Percentiles rank a stretch among this genome's conserved stretches.
These are phyloP conservation scores for Aspergillus piperis DNA, from an alignment of 2,329 filamentous ascomycete species.

Conservation along the genomic window DNA sequence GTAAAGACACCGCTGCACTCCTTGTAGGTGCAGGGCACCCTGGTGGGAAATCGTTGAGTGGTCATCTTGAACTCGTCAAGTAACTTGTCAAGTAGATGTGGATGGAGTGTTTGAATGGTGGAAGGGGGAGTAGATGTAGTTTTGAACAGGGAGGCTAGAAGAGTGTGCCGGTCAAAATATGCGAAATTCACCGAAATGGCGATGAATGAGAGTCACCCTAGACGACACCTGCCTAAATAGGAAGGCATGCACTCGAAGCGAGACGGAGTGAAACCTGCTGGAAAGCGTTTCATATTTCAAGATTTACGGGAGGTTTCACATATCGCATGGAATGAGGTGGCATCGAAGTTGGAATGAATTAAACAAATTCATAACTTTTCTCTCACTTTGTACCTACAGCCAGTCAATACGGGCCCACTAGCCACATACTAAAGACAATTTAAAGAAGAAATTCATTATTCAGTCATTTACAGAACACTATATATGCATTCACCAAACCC, in stretches of 20 bases:
- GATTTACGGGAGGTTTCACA: too few relatives aligned
- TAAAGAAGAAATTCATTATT: neutral
- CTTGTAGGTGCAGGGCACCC: slow-evolving; percentile 48
- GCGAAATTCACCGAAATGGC: neutral
- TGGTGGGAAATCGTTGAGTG: slow-evolving; percentile 14
- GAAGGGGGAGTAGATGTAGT: neutral
- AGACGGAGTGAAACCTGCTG: too few relatives aligned
- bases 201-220: neutral
- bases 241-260: too few relatives aligned
- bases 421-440: neutral
- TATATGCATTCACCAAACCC: neutral
- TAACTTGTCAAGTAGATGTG: neutral
- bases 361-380: neutral
- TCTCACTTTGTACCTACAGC: too few relatives aligned
- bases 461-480: neutral
- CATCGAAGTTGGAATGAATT: neutral
- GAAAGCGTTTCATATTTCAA: too few relatives aligned
- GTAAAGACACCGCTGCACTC: slow-evolving; percentile 51
- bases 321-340: neutral
- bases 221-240: too few relatives aligned
- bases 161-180: too few relatives aligned
- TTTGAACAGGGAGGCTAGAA: neutral
- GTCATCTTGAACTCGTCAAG: slow-evolving; percentile 12
- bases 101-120: neutral
- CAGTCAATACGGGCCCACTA: neutral